Conservation (phyloP, 192 early-diverging fungal genomes). For the Phlyctochytrium bullatum region DNA sequence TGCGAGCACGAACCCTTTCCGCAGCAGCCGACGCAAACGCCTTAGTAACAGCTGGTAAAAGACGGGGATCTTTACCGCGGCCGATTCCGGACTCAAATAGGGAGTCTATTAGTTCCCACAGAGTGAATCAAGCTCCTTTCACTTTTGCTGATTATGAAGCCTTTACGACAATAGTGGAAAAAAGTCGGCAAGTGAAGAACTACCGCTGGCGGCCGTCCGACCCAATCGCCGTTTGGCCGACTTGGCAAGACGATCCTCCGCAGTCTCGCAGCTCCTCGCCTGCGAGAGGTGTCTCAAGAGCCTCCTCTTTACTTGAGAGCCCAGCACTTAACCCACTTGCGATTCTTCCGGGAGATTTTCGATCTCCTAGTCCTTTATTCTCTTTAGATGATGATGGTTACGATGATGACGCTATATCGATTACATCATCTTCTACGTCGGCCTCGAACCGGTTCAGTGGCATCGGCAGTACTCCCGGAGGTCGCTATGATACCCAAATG, state of each 20-base stretch:
- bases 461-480: slow-evolving; percentile 6
- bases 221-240: slow-evolving; percentile 41
- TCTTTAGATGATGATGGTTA: slow-evolving; percentile 35
- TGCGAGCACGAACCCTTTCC: not conserved
- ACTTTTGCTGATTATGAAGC: slow-evolving; percentile 21
- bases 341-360: slow-evolving; percentile 12
- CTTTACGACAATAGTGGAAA: slow-evolving; percentile 25
- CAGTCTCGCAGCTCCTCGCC: not conserved
- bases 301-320: not conserved
- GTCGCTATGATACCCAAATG: slow-evolving; percentile 12
- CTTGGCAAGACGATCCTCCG: slow-evolving; percentile 37
- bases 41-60: not conserved
- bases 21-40: not conserved
- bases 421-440: slow-evolving; percentile 13
- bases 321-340: not conserved
- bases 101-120: slow-evolving; percentile 3
- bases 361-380: slow-evolving; percentile 45
- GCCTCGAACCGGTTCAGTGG: slow-evolving; percentile 20
- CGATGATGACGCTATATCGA: slow-evolving; percentile 31
- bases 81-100: not conserved
- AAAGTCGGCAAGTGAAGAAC: slow-evolving; percentile 43
- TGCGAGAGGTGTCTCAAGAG: not conserved
- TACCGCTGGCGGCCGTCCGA: slow-evolving; percentile 32
- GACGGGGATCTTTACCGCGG: slow-evolving; percentile 2
- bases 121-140: slow-evolving; percentile 13